phyloP scores from a whole-genome alignment of 495 filamentous ascomycete species.

The Xylaria scruposa region DNA sequence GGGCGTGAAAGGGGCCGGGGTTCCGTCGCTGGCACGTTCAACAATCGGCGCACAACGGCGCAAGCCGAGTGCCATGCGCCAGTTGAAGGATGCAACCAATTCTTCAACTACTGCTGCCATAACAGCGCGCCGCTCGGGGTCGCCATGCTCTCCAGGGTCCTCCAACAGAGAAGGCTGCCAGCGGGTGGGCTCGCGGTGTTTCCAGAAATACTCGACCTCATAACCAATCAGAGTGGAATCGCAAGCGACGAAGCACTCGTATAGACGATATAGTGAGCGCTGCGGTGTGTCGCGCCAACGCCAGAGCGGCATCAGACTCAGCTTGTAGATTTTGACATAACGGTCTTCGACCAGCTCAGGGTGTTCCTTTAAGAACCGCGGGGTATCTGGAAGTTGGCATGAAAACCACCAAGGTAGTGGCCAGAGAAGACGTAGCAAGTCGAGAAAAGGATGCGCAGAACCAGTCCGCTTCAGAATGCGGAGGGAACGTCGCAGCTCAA shows the following conservation, averaged over 20 bases:
- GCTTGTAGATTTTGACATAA: constrained; percentile 38
- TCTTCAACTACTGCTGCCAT: constrained; percentile 48
- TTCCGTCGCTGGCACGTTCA: constrained; percentile 34
- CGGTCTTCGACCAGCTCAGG: constrained; percentile 22
- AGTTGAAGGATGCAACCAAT: constrained; percentile 49
- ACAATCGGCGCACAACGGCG: constrained; percentile 41
- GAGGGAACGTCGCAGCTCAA: constrained; percentile 16
- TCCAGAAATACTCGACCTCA: constrained; percentile 50
- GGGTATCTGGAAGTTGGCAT: constrained; percentile 11
- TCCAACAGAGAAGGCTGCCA: constrained; percentile 44
- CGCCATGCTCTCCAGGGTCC: constrained; percentile 43
- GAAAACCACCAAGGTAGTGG: constrained; percentile 11
- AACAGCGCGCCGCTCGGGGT: constrained; percentile 49
- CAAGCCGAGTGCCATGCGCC: constrained; percentile 47
- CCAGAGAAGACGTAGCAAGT: constrained; percentile 5
- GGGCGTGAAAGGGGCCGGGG: constrained; percentile 16
- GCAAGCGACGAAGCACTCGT: constrained; percentile 43
- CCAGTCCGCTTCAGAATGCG: not conserved
- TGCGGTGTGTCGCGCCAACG: constrained; percentile 47
- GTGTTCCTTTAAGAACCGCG: constrained; percentile 6
- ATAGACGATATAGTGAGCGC: constrained; percentile 49
- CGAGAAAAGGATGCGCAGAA: not conserved
- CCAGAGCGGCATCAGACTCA: constrained; percentile 46
- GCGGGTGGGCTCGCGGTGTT: constrained; percentile 32
- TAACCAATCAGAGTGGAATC: constrained; percentile 37